phyloP scores from a whole-genome alignment of 345 rosid genomes.

The Passiflora organensis region DNA sequence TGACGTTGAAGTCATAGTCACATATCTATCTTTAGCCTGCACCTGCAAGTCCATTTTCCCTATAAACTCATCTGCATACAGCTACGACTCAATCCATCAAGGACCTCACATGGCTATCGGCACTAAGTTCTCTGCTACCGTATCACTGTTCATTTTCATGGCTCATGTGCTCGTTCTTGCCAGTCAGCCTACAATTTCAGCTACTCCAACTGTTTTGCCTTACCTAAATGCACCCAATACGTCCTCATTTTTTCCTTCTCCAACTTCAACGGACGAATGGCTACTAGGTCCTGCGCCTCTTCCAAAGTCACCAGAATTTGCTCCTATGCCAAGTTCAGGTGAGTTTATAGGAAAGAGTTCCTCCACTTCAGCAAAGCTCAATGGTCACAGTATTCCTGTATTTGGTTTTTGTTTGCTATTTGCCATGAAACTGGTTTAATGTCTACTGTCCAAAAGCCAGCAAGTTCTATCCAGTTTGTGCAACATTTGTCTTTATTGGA shows the following conservation, averaged over 20 bases:
- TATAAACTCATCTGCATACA: neutral
- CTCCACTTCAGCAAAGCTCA: conserved; percentile 22
- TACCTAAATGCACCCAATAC: conserved; percentile 42
- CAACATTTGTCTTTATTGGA: no score
- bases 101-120: conserved; percentile 32
- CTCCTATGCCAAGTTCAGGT: conserved; percentile 47
- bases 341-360: conserved; percentile 47
- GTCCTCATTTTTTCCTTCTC: conserved; percentile 68
- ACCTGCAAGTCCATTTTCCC: no score
- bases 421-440: neutral
- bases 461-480: no score
- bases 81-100: neutral
- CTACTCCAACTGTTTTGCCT: conserved; percentile 59
- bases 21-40: no score
- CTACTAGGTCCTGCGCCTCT: conserved; percentile 27
- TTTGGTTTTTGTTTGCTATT: conserved; percentile 15
- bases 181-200: conserved; percentile 36
- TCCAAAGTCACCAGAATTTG: conserved; percentile 35
- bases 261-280: conserved; percentile 23
- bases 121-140: conserved; percentile 19
- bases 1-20: no score
- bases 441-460: no score
- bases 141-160: conserved; percentile 23
- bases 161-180: conserved; percentile 13
- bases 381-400: conserved; percentile 11